Evolutionary conservation across 805 yeast species (phyloP).

Genomic region (Saccharomycopsis microspora): DNA sequence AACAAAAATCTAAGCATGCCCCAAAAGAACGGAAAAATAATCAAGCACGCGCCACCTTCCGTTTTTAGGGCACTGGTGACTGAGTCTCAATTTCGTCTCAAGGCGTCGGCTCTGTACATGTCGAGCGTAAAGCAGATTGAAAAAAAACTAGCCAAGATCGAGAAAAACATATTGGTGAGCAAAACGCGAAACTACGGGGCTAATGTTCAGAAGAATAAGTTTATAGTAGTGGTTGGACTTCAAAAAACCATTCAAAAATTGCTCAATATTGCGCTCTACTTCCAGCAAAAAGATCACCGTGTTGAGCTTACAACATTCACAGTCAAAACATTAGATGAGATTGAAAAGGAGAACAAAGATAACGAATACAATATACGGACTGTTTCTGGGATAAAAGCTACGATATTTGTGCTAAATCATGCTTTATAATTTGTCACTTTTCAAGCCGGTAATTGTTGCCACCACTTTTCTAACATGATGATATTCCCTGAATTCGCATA

Average conservation of each 20-base stretch:
- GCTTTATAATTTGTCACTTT: background rate
- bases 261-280: conserved; percentile 49
- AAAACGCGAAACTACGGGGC: conserved; percentile 23
- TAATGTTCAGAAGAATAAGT: conserved; percentile 22
- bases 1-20: too few species aligned
- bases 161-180: conserved; percentile 27
- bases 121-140: conserved; percentile 59
- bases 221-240: conserved; percentile 58
- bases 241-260: conserved; percentile 62
- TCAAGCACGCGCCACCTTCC: conserved; percentile 46
- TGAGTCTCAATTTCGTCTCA: conserved; percentile 43
- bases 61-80: conserved; percentile 31
- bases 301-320: conserved; percentile 57
- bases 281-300: conserved; percentile 37
- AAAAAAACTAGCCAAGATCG: conserved; percentile 29
- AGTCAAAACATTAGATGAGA: conserved; percentile 64
- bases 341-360: conserved; percentile 22
- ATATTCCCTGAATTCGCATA: conserved; percentile 60
- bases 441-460: conserved; percentile 61
- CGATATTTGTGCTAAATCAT: background rate
- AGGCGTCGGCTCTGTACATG: conserved; percentile 58
- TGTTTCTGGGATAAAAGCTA: background rate
- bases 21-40: conserved; percentile 20
- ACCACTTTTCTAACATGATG: conserved; percentile 54
- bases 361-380: background rate